Conservation (phyloP, 495 filamentous ascomycete species). For the Cenococcum geophilum region DNA sequence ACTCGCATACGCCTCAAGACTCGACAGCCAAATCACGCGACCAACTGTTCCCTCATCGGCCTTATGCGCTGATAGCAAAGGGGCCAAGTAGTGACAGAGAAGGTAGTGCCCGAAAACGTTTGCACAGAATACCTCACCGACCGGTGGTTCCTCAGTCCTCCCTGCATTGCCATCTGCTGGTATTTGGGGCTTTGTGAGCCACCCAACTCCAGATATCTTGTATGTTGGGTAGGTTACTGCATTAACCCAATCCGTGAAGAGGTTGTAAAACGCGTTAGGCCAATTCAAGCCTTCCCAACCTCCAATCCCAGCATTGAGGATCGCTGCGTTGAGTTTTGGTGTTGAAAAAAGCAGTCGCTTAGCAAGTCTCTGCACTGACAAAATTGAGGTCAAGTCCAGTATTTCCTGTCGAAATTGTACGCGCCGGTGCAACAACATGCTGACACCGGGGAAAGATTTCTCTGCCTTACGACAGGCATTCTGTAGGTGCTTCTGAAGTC, state of each 20-base stretch:
- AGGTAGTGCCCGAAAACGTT: slow-evolving; percentile 96
- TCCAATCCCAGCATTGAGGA: slow-evolving; percentile 89
- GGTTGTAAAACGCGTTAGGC: slow-evolving; percentile 51
- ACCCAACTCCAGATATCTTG: slow-evolving; percentile 60
- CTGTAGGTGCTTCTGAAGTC: slow-evolving; percentile 49
- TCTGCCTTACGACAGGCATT: slow-evolving; percentile 39
- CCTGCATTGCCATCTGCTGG: slow-evolving; percentile 9
- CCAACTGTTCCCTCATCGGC: slow-evolving; percentile 40
- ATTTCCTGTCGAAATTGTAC: slow-evolving; percentile 42
- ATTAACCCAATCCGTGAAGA: slow-evolving; percentile 60
- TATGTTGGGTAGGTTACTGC: slow-evolving; percentile 71
- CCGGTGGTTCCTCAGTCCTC: slow-evolving; percentile 44
- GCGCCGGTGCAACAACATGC: slow-evolving; percentile 45
- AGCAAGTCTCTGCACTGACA: slow-evolving; percentile 50
- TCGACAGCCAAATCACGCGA: slow-evolving; percentile 80
- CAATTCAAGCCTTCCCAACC: slow-evolving; percentile 78
- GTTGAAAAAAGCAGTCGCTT: slow-evolving; percentile 40
- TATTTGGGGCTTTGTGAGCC: slow-evolving; percentile 42
- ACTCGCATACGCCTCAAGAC: slow-evolving; percentile 59
- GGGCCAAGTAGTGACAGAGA: slow-evolving; percentile 70
- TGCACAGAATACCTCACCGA: slow-evolving; percentile 79
- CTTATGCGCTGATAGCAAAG: slow-evolving; percentile 54
- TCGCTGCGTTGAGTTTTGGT: slow-evolving; percentile 68
- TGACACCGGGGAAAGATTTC: slow-evolving; percentile 43
- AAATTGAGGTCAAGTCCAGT: slow-evolving; percentile 52